Percentiles rank a stretch among this genome's conserved stretches.
Conservation (phyloP, 2,329 filamentous ascomycete species). For the Beauveria pseudobassiana region DNA sequence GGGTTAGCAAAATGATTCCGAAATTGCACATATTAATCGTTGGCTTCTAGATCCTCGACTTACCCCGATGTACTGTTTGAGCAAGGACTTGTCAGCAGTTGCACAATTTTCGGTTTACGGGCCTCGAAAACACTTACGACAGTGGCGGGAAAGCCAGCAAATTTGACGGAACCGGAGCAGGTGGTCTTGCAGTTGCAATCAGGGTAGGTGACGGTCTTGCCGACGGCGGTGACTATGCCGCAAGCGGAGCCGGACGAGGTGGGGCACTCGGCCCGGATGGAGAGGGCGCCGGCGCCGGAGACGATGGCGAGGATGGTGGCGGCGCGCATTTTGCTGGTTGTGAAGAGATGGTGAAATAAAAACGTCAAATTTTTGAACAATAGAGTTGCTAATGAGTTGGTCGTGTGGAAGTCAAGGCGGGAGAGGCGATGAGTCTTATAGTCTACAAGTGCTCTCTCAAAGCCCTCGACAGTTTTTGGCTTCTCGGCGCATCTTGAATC, state of each 20-base stretch:
- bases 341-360: not conserved
- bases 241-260: constrained; percentile 7
- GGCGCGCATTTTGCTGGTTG: not conserved
- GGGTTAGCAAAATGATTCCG: not conserved
- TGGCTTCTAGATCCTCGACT: not conserved
- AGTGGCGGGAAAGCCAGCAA: not conserved
- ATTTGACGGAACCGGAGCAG: not conserved
- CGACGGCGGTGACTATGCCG: not conserved
- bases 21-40: not conserved
- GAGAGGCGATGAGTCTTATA: not conserved
- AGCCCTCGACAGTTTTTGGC: no score
- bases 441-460: not conserved
- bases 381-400: not conserved
- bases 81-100: not conserved
- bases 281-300: constrained; percentile 6
- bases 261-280: constrained; percentile 9
- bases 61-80: constrained; percentile 7
- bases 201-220: constrained; percentile 1
- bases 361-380: not conserved
- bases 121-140: not conserved
- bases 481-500: not conserved
- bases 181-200: not conserved
- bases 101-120: not conserved
- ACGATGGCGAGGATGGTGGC: constrained; percentile 7
- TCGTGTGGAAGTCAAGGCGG: not conserved